phyloP scores from a whole-genome alignment of 2,329 filamentous ascomycete genomes.

The Myotisia sp. region DNA sequence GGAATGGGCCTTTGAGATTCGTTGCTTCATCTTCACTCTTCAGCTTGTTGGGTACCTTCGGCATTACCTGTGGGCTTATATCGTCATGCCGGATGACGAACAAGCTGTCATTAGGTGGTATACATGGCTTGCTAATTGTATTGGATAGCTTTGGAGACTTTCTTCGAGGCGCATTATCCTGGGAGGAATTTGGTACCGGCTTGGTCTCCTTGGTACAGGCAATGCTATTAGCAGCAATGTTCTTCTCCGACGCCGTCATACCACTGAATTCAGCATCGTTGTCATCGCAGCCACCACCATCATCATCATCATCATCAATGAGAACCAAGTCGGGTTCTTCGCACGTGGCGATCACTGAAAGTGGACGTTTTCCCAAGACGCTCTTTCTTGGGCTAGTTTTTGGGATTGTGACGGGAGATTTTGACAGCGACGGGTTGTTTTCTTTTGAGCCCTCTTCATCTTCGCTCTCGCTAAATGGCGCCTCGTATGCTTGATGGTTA shows the following conservation, averaged over 20 bases:
- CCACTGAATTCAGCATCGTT: conserved; percentile 7
- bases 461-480: too few species aligned
- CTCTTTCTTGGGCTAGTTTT: conserved; percentile 26
- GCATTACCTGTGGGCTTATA: too few species aligned
- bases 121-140: background rate
- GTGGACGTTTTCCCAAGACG: conserved; percentile 28
- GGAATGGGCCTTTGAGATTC: too few species aligned
- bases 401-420: conserved; percentile 21
- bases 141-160: conserved; percentile 9
- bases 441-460: conserved; percentile 39
- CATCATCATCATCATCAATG: conserved; percentile 18
- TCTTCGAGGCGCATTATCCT: background rate
- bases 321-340: conserved; percentile 22
- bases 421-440: conserved; percentile 33
- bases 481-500: too few species aligned
- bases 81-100: too few species aligned
- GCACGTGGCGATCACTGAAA: conserved; percentile 28
- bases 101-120: too few species aligned
- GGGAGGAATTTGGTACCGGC: conserved; percentile 4
- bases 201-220: background rate
- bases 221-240: conserved; percentile 26
- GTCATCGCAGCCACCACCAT: conserved; percentile 13
- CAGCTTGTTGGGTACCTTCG: too few species aligned
- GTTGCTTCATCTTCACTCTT: too few species aligned
- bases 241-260: conserved; percentile 27